Conservation (phyloP, 2,329 filamentous ascomycete genomes). For the Talaromyces pinophilus region DNA sequence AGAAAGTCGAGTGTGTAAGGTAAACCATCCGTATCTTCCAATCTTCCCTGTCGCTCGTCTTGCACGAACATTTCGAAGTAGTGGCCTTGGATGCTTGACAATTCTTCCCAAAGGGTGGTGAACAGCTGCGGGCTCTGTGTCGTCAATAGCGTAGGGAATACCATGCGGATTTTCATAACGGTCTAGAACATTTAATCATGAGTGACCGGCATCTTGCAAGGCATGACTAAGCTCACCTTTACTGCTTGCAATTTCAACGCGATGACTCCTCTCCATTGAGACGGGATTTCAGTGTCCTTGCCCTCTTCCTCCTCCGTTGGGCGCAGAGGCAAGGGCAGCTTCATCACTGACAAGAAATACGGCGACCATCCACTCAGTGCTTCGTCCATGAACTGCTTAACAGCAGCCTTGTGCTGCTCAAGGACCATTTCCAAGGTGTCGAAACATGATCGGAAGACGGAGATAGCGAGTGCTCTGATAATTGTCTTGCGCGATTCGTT, state of each 20-base stretch:
- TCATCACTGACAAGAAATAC: conserved; percentile 80
- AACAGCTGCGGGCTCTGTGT: conserved; percentile 83
- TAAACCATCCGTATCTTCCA: conserved; percentile 88
- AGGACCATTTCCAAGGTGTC: conserved; percentile 96
- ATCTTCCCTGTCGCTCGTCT: conserved; percentile 78
- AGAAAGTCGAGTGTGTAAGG: conserved; percentile 94
- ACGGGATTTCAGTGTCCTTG: conserved; percentile 57
- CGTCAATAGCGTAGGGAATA: conserved; percentile 79
- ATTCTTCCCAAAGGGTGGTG: conserved; percentile 83
- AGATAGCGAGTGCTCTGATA: conserved; percentile 80
- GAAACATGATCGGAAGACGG: conserved; percentile 87
- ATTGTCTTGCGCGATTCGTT: conserved; percentile 72
- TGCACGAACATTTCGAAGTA: conserved; percentile 85
- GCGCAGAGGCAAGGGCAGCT: conserved; percentile 66
- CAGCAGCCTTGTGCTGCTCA: conserved; percentile 83
- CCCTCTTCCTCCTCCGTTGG: conserved; percentile 61
- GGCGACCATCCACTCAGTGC: conserved; percentile 81
- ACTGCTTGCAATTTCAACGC: conserved; percentile 91
- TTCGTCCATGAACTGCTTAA: conserved; percentile 87
- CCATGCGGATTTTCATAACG: conserved; percentile 79
- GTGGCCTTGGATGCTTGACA: conserved; percentile 68
- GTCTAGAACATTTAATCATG: conserved; percentile 55
- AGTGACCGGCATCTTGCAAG: neutral
- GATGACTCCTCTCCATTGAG: conserved; percentile 76
- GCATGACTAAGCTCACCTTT: conserved; percentile 54